Percentiles rank a stretch among this genome's conserved stretches.
Evolutionary conservation across 1,139 yeast species (phyloP).

Genomic region (Neolecta irregularis): DNA sequence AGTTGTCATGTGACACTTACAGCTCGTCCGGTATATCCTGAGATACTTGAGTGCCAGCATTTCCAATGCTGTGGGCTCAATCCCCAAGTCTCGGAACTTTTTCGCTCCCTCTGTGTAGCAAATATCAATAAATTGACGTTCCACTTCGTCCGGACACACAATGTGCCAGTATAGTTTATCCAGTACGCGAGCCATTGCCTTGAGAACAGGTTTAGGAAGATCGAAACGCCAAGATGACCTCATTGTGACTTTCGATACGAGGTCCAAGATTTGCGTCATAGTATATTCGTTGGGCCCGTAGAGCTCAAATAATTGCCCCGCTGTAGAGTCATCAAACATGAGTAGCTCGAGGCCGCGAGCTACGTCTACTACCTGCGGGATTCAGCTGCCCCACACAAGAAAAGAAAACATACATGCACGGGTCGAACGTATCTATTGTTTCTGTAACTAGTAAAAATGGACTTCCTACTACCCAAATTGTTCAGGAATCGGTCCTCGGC

Average conservation of each 20-base stretch:
- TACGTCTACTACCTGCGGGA: constrained; percentile 33
- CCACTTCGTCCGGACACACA: constrained; percentile 59
- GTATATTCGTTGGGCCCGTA: constrained; percentile 56
- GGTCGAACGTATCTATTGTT: constrained; percentile 54
- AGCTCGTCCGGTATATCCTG: constrained; percentile 18
- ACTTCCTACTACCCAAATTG: constrained; percentile 37
- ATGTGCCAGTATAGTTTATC: constrained; percentile 57
- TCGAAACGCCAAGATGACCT: constrained; percentile 31
- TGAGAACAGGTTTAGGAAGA: constrained; percentile 38
- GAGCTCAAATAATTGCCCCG: constrained; percentile 62
- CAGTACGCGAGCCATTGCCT: constrained; percentile 33
- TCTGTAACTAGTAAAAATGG: constrained; percentile 49
- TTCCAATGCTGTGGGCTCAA: constrained; percentile 52
- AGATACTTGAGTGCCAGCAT: constrained; percentile 54
- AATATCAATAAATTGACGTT: constrained; percentile 62
- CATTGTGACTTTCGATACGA: constrained; percentile 47
- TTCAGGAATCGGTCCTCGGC: constrained; percentile 59
- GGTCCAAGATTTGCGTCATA: constrained; percentile 50
- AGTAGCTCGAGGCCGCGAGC: constrained; percentile 66
- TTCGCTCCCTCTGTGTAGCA: constrained; percentile 43
- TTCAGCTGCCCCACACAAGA: neutral
- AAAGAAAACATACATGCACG: constrained; percentile 37
- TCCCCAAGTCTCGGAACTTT: constrained; percentile 60
- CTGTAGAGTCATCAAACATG: constrained; percentile 68
- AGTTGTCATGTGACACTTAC: too few species aligned